These are phyloP conservation scores for Amanita thiersii DNA, from an alignment of 768 basidiomycete genomes.

Conservation along the genomic window DNA sequence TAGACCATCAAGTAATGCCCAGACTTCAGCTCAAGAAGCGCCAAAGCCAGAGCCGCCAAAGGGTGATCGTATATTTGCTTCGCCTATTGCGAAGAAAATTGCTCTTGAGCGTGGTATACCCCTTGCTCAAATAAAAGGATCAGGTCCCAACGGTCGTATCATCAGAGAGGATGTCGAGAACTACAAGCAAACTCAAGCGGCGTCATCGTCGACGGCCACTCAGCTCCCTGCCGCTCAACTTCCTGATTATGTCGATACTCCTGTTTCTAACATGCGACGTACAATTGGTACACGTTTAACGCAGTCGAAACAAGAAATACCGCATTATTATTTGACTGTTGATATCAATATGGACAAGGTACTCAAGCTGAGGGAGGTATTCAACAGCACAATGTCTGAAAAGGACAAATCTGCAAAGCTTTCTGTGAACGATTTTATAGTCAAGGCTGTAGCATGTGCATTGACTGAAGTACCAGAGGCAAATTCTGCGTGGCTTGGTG, in stretches of 20 bases:
- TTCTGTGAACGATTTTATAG: slow-evolving; percentile 96
- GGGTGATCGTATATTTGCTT: slow-evolving; percentile 87
- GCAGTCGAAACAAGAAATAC: slow-evolving; percentile 91
- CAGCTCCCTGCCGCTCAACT: slow-evolving; percentile 42
- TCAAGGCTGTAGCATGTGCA: slow-evolving; percentile 90
- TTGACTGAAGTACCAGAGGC: slow-evolving; percentile 93
- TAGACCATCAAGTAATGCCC: slow-evolving; percentile 22
- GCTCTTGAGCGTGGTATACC: slow-evolving; percentile 93
- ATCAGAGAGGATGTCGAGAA: slow-evolving; percentile 92
- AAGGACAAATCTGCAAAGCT: slow-evolving; percentile 90
- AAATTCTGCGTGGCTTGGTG: slow-evolving; percentile 97
- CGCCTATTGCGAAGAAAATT: slow-evolving; percentile 94
- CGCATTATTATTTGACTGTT: slow-evolving; percentile 94
- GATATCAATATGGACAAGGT: slow-evolving; percentile 97
- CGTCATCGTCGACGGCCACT: slow-evolving; percentile 34
- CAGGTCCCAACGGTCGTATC: slow-evolving; percentile 92
- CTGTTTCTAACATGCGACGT: slow-evolving; percentile 90
- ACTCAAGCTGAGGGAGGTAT: slow-evolving; percentile 87
- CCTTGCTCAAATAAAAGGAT: slow-evolving; percentile 81
- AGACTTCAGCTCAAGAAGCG: slow-evolving; percentile 26
- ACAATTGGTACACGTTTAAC: slow-evolving; percentile 85
- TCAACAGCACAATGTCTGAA: slow-evolving; percentile 82
- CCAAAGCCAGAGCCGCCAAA: slow-evolving; percentile 48
- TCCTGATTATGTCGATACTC: slow-evolving; percentile 81
- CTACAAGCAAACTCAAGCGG: slow-evolving; percentile 52